These are phyloP conservation scores for Chlamydomonas asymmetrica DNA, from an alignment of 139 green algal genomes.

Conservation along the genomic window DNA sequence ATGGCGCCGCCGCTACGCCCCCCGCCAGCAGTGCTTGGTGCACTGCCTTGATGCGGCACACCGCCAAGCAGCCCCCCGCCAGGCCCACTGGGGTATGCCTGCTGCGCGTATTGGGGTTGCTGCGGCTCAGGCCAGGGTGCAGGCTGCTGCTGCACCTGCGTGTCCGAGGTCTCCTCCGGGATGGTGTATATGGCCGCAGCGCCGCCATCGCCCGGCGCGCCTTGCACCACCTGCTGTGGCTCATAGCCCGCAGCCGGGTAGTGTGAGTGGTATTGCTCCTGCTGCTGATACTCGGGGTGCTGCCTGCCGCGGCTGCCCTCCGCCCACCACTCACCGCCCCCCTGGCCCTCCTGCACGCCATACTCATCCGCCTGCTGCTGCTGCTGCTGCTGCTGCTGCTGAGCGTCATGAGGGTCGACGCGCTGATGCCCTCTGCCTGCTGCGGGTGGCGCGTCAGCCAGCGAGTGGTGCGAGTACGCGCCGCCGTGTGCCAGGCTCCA, in stretches of 20 bases:
- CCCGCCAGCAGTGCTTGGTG: too few relatives aligned
- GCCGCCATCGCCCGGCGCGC: background rate
- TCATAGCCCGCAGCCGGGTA: background rate
- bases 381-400: background rate
- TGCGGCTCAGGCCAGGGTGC: too few relatives aligned
- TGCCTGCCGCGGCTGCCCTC: too few relatives aligned
- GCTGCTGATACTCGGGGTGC: too few relatives aligned
- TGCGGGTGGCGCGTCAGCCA: too few relatives aligned
- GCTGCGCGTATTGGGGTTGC: too few relatives aligned
- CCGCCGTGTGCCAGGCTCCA: conserved; percentile 47
- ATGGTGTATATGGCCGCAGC: conserved; percentile 24
- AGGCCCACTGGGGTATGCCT: too few relatives aligned
- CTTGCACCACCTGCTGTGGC: conserved; percentile 1
- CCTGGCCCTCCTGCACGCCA: background rate
- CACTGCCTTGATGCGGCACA: too few relatives aligned
- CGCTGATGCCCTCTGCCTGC: background rate
- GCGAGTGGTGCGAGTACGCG: conserved; percentile 38
- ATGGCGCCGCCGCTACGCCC: too few relatives aligned
- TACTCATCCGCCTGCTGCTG: background rate
- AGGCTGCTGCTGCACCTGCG: too few relatives aligned
- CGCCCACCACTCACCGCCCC: background rate
- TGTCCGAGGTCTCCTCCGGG: conserved; percentile 13
- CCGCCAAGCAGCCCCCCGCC: too few relatives aligned
- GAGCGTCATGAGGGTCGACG: background rate
- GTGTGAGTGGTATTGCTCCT: background rate